A percentile compares a stretch with the other conserved stretches of the same genome.
Evolutionary conservation across 2,329 filamentous ascomycete genomes (phyloP).

Genomic region (Cladosporium austrohemisphaericum): DNA sequence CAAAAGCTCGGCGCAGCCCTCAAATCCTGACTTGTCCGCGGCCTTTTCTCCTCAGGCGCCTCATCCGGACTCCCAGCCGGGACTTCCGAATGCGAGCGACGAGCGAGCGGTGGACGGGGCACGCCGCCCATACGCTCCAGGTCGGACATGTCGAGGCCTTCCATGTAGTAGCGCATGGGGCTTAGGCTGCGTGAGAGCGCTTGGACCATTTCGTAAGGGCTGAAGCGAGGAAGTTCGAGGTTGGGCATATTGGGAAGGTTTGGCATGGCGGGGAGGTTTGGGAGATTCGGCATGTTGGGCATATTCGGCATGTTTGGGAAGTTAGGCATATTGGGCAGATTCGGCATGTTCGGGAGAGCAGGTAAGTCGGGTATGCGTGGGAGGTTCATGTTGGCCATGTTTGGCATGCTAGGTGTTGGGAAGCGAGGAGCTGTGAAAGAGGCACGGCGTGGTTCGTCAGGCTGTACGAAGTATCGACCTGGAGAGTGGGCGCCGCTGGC

Average conservation of each 20-base stretch:
- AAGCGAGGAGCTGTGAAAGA: constrained; percentile 23
- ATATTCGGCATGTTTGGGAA: constrained; percentile 11
- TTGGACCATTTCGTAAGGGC: constrained; percentile 45
- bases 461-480: constrained; percentile 31
- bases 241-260: constrained; percentile 15
- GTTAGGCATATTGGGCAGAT: constrained; percentile 25
- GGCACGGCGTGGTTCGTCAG: constrained; percentile 23
- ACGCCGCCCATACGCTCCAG: constrained; percentile 1
- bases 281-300: constrained; percentile 21
- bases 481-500: constrained; percentile 28
- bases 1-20: background rate
- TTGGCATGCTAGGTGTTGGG: constrained; percentile 30
- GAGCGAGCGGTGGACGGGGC: constrained; percentile 18
- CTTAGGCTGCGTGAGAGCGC: constrained; percentile 43
- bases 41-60: constrained; percentile 16
- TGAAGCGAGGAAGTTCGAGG: constrained; percentile 37
- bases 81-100: constrained; percentile 31
- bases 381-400: constrained; percentile 22
- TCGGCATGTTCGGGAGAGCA: constrained; percentile 22
- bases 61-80: constrained; percentile 15
- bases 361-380: constrained; percentile 10
- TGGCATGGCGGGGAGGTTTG: constrained; percentile 31
- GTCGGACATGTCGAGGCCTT: constrained; percentile 28
- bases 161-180: constrained; percentile 45
- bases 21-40: constrained; percentile 21